These are phyloP conservation scores for Phytophthora ramorum DNA, from an alignment of 352 stramenopile genomes.

Conservation along the genomic window DNA sequence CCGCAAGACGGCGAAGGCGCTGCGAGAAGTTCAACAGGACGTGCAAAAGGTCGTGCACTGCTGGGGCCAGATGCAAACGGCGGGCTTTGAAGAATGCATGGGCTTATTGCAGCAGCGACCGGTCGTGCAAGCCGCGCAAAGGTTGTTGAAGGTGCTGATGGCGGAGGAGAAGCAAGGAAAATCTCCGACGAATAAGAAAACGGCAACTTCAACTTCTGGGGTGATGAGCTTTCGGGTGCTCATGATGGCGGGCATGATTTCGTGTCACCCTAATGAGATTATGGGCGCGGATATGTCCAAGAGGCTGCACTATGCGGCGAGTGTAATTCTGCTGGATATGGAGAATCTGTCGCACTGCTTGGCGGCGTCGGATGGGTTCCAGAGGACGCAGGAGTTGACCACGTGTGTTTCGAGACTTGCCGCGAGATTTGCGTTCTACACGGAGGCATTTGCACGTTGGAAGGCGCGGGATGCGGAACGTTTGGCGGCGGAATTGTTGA, in stretches of 20 bases:
- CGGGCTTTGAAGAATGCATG: slow-evolving; percentile 72
- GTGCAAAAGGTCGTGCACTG: slow-evolving; percentile 49
- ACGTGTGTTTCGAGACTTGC: slow-evolving; percentile 48
- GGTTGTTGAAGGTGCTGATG: slow-evolving; percentile 62
- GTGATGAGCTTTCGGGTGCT: slow-evolving; percentile 64
- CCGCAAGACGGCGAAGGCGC: slow-evolving; percentile 44
- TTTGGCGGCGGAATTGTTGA: slow-evolving; percentile 57
- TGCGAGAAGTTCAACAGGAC: slow-evolving; percentile 45
- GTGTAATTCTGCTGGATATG: slow-evolving; percentile 49
- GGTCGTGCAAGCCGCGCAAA: slow-evolving; percentile 58
- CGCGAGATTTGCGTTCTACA: slow-evolving; percentile 74
- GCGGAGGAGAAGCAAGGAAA: slow-evolving; percentile 18
- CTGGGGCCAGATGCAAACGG: slow-evolving; percentile 47
- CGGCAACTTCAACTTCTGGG: slow-evolving; percentile 5
- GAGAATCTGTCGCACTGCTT: slow-evolving; percentile 43
- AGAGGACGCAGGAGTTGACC: slow-evolving; percentile 48
- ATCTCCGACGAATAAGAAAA: slow-evolving; percentile 8
- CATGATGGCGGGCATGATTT: slow-evolving; percentile 78
- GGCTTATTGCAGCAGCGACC: slow-evolving; percentile 60
- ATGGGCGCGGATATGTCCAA: slow-evolving; percentile 60
- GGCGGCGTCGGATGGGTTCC: slow-evolving; percentile 20
- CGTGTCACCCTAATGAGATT: slow-evolving; percentile 68
- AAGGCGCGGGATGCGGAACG: slow-evolving; percentile 67
- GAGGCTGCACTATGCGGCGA: slow-evolving; percentile 54
- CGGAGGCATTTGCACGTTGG: slow-evolving; percentile 69